Evolutionary conservation across 345 rosid genomes (phyloP).

Genomic region (Salix arbutifolia): DNA sequence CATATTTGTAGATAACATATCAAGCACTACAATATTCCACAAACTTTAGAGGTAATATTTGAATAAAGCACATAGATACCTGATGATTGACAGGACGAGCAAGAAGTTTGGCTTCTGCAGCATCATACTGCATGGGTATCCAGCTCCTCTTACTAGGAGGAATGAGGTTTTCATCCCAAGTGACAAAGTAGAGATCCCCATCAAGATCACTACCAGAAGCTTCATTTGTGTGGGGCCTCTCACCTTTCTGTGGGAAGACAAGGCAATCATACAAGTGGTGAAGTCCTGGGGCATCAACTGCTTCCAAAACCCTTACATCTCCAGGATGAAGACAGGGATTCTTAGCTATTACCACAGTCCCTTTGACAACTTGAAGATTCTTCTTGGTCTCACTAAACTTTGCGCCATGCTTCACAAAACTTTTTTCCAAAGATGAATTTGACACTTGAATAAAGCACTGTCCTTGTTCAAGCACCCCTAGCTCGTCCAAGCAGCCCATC

Average conservation of each 20-base stretch:
- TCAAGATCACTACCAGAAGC: slow-evolving; percentile 99
- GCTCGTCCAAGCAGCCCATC: slow-evolving; percentile 90
- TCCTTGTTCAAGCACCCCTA: slow-evolving; percentile 74
- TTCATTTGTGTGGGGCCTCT: slow-evolving; percentile 80
- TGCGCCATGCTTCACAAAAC: slow-evolving; percentile 78
- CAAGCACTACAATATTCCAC: not conserved
- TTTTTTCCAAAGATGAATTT: slow-evolving; percentile 57
- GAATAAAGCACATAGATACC: slow-evolving; percentile 40
- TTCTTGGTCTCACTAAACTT: slow-evolving; percentile 50
- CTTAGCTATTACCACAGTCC: slow-evolving; percentile 70
- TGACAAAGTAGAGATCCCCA: slow-evolving; percentile 83
- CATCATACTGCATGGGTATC: slow-evolving; percentile 62
- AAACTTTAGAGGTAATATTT: not conserved
- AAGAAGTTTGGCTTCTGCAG: slow-evolving; percentile 31
- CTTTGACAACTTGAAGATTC: slow-evolving; percentile 54
- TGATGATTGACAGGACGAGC: slow-evolving; percentile 46
- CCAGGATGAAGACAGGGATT: slow-evolving; percentile 97
- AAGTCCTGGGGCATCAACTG: slow-evolving; percentile 69
- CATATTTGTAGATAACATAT: not conserved
- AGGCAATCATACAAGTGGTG: slow-evolving; percentile 79
- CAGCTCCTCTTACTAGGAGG: slow-evolving; percentile 73
- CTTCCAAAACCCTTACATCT: slow-evolving; percentile 82
- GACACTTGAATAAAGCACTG: slow-evolving; percentile 92
- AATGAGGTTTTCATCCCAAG: slow-evolving; percentile 88
- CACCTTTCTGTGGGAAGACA: slow-evolving; percentile 90